Conservation (phyloP, 2,329 filamentous ascomycete genomes). For the Fusarium circinatum region DNA sequence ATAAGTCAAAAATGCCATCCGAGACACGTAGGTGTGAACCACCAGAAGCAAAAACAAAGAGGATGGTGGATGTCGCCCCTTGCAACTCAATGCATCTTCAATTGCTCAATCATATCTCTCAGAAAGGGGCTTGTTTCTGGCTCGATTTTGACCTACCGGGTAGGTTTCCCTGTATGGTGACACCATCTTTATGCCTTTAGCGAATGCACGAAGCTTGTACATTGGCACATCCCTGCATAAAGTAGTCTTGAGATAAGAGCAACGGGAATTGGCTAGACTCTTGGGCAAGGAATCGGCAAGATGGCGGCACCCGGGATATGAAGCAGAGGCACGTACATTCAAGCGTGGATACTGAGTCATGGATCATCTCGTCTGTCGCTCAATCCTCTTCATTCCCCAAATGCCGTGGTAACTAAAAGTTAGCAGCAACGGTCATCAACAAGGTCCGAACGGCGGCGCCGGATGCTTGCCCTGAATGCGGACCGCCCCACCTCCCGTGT, state of each 20-base stretch:
- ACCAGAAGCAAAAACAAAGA: not conserved
- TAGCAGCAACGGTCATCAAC: not conserved
- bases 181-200: too few species aligned
- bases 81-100: not conserved
- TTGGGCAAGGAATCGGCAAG: too few species aligned
- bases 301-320: too few species aligned
- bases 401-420: not conserved
- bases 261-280: too few species aligned
- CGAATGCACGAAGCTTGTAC: too few species aligned
- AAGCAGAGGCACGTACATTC: too few species aligned
- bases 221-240: too few species aligned
- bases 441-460: not conserved
- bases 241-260: too few species aligned
- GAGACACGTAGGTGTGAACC: not conserved
- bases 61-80: not conserved
- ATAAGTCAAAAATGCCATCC: not conserved
- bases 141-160: too few species aligned
- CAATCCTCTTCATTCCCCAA: not conserved
- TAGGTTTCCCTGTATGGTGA: too few species aligned
- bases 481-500: not conserved
- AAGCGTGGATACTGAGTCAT: not conserved
- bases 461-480: not conserved
- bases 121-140: too few species aligned
- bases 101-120: not conserved
- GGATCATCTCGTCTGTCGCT: not conserved